A percentile compares a stretch with the other conserved stretches of the same genome.
These are phyloP conservation scores for Plantago major DNA, from an alignment of 257 asterid genomes.

Conservation along the genomic window DNA sequence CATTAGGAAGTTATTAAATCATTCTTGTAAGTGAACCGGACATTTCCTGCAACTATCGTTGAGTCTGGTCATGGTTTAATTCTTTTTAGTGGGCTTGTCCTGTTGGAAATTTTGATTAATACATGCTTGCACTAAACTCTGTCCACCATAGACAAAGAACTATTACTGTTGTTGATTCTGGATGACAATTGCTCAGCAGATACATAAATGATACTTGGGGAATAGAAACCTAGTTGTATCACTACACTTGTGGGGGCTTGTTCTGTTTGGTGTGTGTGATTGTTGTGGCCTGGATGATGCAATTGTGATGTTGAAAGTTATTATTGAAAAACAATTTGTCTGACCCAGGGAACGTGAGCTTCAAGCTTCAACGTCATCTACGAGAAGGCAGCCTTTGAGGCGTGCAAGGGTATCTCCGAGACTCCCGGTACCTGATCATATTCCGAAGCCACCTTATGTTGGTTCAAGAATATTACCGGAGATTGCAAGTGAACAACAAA, in stretches of 20 bases:
- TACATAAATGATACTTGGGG: no score
- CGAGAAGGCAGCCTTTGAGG: constrained; percentile 71
- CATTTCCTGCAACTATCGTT: not conserved
- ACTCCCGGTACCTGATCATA: constrained; percentile 85
- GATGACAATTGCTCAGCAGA: no score
- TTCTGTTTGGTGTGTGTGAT: not conserved
- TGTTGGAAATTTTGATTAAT: not conserved
- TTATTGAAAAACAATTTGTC: constrained; percentile 1
- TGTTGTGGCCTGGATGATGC: not conserved
- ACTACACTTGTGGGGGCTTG: no score
- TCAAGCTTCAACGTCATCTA: constrained; percentile 42
- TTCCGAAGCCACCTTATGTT: constrained; percentile 77
- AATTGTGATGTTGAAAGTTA: not conserved
- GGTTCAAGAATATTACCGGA: constrained; percentile 63
- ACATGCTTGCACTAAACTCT: not conserved
- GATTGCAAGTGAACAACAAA: constrained; percentile 61
- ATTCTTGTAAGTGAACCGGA: not conserved
- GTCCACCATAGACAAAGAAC: no score
- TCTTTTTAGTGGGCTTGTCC: not conserved
- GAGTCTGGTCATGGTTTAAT: not conserved
- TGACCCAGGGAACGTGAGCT: constrained; percentile 71
- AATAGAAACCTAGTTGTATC: not conserved
- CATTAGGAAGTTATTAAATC: no score
- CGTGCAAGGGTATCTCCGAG: constrained; percentile 82
- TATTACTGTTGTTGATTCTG: not conserved